phyloP scores from a whole-genome alignment of 2,329 filamentous ascomycete species.

The Penicillium sp. region DNA sequence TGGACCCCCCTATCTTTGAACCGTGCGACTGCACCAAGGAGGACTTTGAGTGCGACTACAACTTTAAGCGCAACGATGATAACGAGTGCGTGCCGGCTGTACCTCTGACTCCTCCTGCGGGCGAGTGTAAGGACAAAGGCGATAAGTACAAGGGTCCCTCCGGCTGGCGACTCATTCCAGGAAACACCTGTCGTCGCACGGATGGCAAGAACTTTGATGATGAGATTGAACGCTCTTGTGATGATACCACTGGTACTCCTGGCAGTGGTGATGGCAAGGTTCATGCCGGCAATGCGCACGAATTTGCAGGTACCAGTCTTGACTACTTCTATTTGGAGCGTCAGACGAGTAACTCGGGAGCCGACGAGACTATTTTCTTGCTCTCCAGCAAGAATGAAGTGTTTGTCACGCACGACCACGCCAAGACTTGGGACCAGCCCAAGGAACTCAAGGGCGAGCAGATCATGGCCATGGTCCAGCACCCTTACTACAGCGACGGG shows the following conservation, averaged over 20 bases:
- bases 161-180: slow-evolving; percentile 89
- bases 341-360: slow-evolving; percentile 62
- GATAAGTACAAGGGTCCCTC: slow-evolving; percentile 83
- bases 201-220: slow-evolving; percentile 70
- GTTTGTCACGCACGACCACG: slow-evolving; percentile 80
- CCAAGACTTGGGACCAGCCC: slow-evolving; percentile 78
- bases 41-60: slow-evolving; percentile 97
- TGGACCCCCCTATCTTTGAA: slow-evolving; percentile 70
- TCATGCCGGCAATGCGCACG: slow-evolving; percentile 56
- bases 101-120: slow-evolving; percentile 67
- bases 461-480: slow-evolving; percentile 72
- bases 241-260: slow-evolving; percentile 59
- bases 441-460: slow-evolving; percentile 64
- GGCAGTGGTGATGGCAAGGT: slow-evolving; percentile 67
- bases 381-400: slow-evolving; percentile 63
- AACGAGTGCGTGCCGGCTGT: slow-evolving; percentile 70
- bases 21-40: slow-evolving; percentile 77
- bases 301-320: slow-evolving; percentile 63
- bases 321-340: slow-evolving; percentile 78
- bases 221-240: slow-evolving; percentile 75
- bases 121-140: slow-evolving; percentile 70
- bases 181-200: slow-evolving; percentile 69
- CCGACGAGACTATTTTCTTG: slow-evolving; percentile 74
- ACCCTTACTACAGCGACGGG: slow-evolving; percentile 79
- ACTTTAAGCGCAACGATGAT: slow-evolving; percentile 70